Base-by-base conservation (phyloP, 768 basidiomycete species). In the Lactifluus piperatus region DNA sequence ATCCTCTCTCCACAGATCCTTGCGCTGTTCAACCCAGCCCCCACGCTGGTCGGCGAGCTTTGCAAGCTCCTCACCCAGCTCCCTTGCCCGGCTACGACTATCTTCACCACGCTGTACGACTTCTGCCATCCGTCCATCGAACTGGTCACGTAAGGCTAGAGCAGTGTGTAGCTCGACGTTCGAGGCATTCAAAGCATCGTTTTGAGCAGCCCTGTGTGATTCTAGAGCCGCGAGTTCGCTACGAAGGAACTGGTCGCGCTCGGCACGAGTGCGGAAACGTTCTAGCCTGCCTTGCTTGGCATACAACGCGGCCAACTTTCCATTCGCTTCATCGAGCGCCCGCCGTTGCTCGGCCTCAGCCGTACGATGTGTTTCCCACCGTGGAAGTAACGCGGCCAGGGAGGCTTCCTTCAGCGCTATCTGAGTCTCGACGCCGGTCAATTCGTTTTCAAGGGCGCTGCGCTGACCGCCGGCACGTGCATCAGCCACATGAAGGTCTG, bases 1-100 rank as follows among this genome's bases (percentile, higher is more conserved):
- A 62, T 98, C 95, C 71, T 95, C 93, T 65, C 94, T 79, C 95
- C 97, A 97, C 32, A 92, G 70, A 52, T 95, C 93, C 78, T 95
- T 97, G 65, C 93, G 75, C 70, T 82, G 80, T 72, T 98, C 95
- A 45, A 74, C 79, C 68, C 87, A 72, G 51, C 83, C 85, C 26
- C 77, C 78, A 63, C 86, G 80, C 67, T 87, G 75, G 56, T 88
- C 85, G 70, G 84, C 89, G 50, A 91, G 70, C 57, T 69, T 68
- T 0, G 72, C 71, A 18, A 85, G 72, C 63, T 88, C 81, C 46
- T 88, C 87, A 4, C 72, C 73, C 18, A 91, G 67, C n/a, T 80
- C 79, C 64, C 76, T 77, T 56, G 79, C 76, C 47, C 78, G 74
- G 54, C 74, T 74, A 51, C 82, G 77, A 20, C 84, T 83, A 58